Conservation (phyloP, 768 basidiomycete genomes). For the Sporobolomyces phaffii region DNA sequence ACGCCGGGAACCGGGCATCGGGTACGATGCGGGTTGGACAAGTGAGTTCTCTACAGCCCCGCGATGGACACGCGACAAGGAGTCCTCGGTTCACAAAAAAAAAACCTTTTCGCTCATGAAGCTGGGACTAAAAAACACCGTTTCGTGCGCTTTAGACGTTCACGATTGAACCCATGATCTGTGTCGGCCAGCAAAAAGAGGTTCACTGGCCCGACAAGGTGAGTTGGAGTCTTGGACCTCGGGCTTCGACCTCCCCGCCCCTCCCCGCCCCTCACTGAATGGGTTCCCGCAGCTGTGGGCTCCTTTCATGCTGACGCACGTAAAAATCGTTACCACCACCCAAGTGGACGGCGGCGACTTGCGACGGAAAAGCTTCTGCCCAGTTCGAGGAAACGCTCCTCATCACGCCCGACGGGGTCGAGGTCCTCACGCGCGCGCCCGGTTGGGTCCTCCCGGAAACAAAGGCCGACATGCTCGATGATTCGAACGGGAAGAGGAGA, state of each 20-base stretch:
- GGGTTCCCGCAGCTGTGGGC: no score
- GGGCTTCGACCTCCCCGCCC: not conserved
- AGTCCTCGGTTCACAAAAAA: no score
- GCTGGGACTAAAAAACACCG: no score
- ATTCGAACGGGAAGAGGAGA: not conserved
- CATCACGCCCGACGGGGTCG: conserved; percentile 40
- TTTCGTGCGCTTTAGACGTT: no score
- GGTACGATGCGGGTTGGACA: conserved; percentile 31
- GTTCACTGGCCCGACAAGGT: conserved; percentile 43
- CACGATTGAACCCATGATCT: conserved; percentile 45
- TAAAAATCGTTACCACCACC: no score
- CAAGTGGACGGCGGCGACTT: conserved; percentile 84
- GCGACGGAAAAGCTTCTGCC: conserved; percentile 82
- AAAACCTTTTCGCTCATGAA: no score
- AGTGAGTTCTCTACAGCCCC: not conserved
- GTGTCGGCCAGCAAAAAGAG: conserved; percentile 31
- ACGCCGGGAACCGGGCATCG: conserved; percentile 38
- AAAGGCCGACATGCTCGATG: not conserved
- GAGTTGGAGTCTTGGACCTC: not conserved
- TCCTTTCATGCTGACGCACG: no score
- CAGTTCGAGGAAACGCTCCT: conserved; percentile 97
- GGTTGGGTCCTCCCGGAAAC: conserved; percentile 31
- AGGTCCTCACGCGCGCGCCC: conserved; percentile 42
- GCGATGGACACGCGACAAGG: no score
- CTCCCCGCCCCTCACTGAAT: not conserved